Evolutionary conservation across 495 filamentous ascomycete species (phyloP).

Genomic region (Staphylotrichum longicolle): DNA sequence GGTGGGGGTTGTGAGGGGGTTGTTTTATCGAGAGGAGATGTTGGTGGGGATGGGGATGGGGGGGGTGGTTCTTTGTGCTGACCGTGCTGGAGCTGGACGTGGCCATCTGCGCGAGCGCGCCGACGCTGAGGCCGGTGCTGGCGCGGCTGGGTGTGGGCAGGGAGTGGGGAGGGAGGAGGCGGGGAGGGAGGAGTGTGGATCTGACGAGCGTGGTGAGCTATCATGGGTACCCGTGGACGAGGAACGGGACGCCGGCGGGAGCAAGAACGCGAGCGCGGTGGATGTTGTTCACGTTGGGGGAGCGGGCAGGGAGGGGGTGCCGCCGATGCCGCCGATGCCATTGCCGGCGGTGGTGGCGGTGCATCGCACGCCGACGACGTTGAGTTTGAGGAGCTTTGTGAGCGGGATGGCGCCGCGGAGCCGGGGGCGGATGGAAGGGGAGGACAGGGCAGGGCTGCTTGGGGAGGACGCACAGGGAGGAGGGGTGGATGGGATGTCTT

Average conservation of each 20-base stretch:
- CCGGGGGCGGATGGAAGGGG: constrained; percentile 15
- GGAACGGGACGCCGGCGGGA: constrained; percentile 8
- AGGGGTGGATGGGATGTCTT: constrained; percentile 4
- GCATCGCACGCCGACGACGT: constrained; percentile 31
- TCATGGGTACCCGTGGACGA: constrained; percentile 24
- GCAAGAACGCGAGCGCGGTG: constrained; percentile 24
- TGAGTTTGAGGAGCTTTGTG: constrained; percentile 35
- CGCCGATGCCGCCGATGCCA: constrained; percentile 19
- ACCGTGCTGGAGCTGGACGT: constrained; percentile 38
- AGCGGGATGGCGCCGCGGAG: constrained; percentile 28
- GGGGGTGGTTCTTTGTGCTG: constrained; percentile 33
- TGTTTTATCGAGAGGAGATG: constrained; percentile 7
- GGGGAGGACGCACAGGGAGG: constrained; percentile 2
- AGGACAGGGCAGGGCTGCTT: constrained; percentile 16
- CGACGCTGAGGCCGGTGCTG: constrained; percentile 32
- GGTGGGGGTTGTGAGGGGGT: constrained; percentile 36
- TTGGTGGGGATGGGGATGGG: constrained; percentile 14
- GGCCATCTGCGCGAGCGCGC: constrained; percentile 37
- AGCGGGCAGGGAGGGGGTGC: background rate
- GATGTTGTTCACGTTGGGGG: constrained; percentile 1
- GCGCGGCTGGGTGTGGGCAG: constrained; percentile 19
- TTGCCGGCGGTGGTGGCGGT: constrained; percentile 7
- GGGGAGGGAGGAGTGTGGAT: constrained; percentile 23
- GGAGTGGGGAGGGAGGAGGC: constrained; percentile 20
- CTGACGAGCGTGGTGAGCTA: constrained; percentile 30